Evolutionary conservation across 139 green algal genomes (phyloP).

Genomic region (Astrephomene gubernaculifera): DNA sequence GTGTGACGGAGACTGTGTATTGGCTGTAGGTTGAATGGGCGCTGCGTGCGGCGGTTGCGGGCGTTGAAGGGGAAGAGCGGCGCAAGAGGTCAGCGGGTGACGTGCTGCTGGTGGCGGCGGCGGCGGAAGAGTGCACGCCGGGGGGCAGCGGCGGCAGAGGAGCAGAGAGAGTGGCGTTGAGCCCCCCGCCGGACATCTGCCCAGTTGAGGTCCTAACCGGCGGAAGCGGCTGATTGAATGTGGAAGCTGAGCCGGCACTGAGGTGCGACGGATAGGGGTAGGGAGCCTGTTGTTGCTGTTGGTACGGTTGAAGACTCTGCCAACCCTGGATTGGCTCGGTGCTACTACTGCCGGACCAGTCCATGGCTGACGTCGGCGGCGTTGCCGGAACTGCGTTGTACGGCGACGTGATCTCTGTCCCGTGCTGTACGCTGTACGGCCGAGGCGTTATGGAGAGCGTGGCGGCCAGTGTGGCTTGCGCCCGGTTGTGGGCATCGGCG

Average conservation of each 20-base stretch:
- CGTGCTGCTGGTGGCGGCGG: too few relatives aligned
- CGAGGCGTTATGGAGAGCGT: neutral
- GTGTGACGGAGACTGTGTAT: neutral
- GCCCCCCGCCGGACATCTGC: too few relatives aligned
- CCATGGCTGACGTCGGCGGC: neutral
- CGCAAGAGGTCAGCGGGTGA: neutral
- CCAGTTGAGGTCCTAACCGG: neutral
- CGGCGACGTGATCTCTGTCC: neutral
- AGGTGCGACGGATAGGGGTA: neutral
- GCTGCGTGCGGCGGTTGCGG: neutral
- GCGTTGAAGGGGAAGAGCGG: neutral
- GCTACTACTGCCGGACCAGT: neutral
- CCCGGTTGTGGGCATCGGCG: neutral
- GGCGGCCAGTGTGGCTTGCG: neutral
- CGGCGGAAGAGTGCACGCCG: neutral
- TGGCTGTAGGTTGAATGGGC: neutral
- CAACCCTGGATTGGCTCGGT: neutral
- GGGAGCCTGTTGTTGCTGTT: neutral
- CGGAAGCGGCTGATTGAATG: neutral
- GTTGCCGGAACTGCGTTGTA: neutral
- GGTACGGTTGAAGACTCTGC: neutral
- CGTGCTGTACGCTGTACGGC: constrained; percentile 12
- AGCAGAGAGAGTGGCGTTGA: too few relatives aligned
- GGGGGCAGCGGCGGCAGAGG: neutral
- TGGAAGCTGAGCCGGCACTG: neutral